Base-by-base conservation (phyloP, 208 protist genomes). In the Porcisia hertigi region DNA sequence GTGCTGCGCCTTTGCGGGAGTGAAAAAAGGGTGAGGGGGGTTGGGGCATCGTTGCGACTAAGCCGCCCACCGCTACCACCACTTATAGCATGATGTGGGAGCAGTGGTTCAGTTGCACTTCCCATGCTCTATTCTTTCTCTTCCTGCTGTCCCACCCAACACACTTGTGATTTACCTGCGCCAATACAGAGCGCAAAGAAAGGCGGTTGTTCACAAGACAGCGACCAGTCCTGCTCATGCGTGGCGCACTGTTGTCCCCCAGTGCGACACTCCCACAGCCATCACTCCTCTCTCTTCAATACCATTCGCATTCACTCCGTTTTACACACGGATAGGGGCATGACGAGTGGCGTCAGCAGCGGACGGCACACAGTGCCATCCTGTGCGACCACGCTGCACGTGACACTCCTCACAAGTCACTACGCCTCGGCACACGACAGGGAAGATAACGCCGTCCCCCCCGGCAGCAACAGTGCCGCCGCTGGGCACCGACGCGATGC, bases 341-440 rank as follows among this genome's bases (percentile, higher is more conserved):
- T 71, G 63, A 2, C 30, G 43, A 57, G 16, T 25, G 39, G 25
- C 14, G 30, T 39, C 25, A 36, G 23, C 30, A 36, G 41, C 30
- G 66, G 54, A 41, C 25, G 25, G 66, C 43, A 57, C 66, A 39
- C 52, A 41, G 71, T 55, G 39, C 41, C 25, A n/a, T 36, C 71
- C 43, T 57, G 58, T 36, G 60, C 70, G 39, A 81, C 79, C 57
- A 82, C 77, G 12, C 53, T 80, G 25, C 73, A 84, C 41, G 45
- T 80, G 11, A 81, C 71, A n/a, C 62, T 81, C 39, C 66, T 83
- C 47, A 76, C 60, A 2, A 79, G 73, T 41, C 79, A 83, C 62
- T 79, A 79, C 64, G 5, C 49, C 3, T 69, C 59, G n/a, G n/a
- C 36, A 2, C 8, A 47, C 18, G 60, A 78, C 8, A 45, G 23